Conservation (phyloP, 2,329 filamentous ascomycete genomes). For the Curvularia lunata region DNA sequence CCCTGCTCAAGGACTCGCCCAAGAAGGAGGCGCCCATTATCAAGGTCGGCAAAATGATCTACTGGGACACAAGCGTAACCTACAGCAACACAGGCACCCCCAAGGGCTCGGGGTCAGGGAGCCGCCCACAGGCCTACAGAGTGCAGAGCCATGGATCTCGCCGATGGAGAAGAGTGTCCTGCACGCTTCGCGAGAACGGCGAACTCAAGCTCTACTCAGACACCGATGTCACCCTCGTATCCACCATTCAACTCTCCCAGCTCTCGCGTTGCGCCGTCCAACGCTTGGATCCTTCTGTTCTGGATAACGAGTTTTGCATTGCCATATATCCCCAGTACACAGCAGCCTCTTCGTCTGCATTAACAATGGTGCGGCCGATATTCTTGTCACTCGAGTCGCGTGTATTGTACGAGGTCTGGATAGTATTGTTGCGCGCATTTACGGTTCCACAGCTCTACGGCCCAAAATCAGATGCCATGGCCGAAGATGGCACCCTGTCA, state of each 20-base stretch:
- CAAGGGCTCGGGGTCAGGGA: conserved; percentile 33
- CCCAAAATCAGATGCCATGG: conserved; percentile 58
- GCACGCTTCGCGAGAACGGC: conserved; percentile 92
- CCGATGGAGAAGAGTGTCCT: conserved; percentile 89
- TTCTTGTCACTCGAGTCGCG: conserved; percentile 87
- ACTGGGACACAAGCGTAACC: conserved; percentile 71
- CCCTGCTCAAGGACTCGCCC: conserved; percentile 69
- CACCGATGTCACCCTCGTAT: conserved; percentile 78
- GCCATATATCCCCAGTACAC: conserved; percentile 95
- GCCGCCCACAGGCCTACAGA: conserved; percentile 60
- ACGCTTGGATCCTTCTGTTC: conserved; percentile 83
- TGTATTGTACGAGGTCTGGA: conserved; percentile 96
- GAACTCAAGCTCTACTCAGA: conserved; percentile 91
- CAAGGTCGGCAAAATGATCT: conserved; percentile 73
- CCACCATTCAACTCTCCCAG: conserved; percentile 85
- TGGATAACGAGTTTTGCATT: conserved; percentile 93
- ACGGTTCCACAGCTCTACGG: conserved; percentile 91
- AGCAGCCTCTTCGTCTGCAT: conserved; percentile 70
- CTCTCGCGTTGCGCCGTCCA: conserved; percentile 90
- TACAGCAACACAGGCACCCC: conserved; percentile 55
- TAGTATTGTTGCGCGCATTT: conserved; percentile 87
- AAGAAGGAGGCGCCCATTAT: conserved; percentile 79
- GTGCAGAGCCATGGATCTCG: conserved; percentile 63
- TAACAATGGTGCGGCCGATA: conserved; percentile 83
- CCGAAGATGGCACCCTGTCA: conserved; percentile 47